Conservation (phyloP, 2,329 filamentous ascomycete species). For the Bipolaris cookei region DNA sequence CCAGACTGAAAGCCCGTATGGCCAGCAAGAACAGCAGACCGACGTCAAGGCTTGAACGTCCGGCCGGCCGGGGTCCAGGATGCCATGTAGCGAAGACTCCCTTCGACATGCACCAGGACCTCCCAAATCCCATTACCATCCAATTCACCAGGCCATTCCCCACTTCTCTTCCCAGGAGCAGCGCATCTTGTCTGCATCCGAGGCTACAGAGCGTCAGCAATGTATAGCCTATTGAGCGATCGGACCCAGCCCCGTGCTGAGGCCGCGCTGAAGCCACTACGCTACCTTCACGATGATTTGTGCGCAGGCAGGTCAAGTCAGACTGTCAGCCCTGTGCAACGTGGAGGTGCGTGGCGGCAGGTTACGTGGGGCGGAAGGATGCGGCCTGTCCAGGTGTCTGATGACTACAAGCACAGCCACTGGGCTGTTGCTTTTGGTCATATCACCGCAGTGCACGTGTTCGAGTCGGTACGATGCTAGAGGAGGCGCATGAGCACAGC, state of each 20-base stretch:
- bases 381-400: conserved; percentile 3
- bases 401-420: conserved; percentile 23
- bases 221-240: conserved; percentile 4
- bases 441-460: conserved; percentile 5
- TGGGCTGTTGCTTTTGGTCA: conserved; percentile 20
- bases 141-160: conserved; percentile 16
- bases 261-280: neutral
- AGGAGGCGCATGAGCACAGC: conserved; percentile 4
- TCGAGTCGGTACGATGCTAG: conserved; percentile 5
- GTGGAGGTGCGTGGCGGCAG: conserved; percentile 17
- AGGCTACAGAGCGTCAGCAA: neutral
- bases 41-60: conserved; percentile 44
- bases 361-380: conserved; percentile 15
- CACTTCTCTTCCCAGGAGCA: neutral
- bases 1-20: conserved; percentile 44
- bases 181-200: neutral
- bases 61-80: conserved; percentile 2
- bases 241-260: neutral
- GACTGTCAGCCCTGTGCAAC: conserved; percentile 9
- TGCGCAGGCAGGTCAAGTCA: neutral
- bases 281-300: conserved; percentile 4
- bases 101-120: conserved; percentile 9
- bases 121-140: conserved; percentile 13
- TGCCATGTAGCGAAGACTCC: conserved; percentile 11
- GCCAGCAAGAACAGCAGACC: conserved; percentile 37